A percentile compares a stretch with the other conserved stretches of the same genome.
Conservation (phyloP, 257 asterid species). For the Haberlea rhodopensis region DNA sequence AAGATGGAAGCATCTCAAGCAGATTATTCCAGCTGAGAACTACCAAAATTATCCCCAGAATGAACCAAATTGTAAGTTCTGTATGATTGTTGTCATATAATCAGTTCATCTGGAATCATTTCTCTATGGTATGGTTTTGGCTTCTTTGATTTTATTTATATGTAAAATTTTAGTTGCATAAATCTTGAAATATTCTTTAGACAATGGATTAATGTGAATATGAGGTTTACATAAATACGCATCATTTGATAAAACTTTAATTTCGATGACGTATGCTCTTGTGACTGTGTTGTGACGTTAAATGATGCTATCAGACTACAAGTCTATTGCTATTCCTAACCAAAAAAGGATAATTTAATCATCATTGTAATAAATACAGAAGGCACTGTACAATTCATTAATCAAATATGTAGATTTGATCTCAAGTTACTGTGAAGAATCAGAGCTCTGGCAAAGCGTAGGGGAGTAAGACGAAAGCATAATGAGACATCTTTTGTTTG, state of each 20-base stretch:
- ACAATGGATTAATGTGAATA: neutral
- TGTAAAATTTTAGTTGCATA: neutral
- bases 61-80: constrained; percentile 70
- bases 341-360: neutral
- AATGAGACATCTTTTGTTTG: neutral
- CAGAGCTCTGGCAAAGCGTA: neutral
- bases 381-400: too few species aligned
- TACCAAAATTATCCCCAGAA: constrained; percentile 65
- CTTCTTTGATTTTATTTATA: too few species aligned
- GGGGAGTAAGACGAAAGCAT: neutral
- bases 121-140: neutral
- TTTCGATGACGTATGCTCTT: too few species aligned
- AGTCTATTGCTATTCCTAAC: neutral
- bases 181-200: neutral
- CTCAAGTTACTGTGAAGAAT: neutral
- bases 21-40: constrained; percentile 82
- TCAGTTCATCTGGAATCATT: neutral
- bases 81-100: neutral
- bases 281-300: neutral
- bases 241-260: neutral
- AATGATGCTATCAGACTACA: neutral
- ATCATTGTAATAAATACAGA: neutral
- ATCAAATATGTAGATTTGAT: neutral
- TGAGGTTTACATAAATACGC: constrained; percentile 6
- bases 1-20: constrained; percentile 96